These are phyloP conservation scores for Lactifluus piperatus DNA, from an alignment of 768 basidiomycete genomes.

Conservation along the genomic window DNA sequence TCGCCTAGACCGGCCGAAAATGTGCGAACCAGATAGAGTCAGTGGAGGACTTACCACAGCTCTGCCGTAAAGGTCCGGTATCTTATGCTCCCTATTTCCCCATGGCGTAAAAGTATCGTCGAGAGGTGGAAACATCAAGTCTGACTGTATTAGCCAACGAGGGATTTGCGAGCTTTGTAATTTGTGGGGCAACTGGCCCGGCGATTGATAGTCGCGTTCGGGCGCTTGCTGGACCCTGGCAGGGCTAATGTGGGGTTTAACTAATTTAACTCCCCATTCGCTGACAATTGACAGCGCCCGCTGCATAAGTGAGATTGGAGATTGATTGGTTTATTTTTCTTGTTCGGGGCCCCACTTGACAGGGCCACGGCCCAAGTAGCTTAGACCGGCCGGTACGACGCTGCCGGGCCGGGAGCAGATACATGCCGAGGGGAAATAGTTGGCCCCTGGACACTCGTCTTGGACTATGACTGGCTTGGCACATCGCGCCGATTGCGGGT, in stretches of 20 bases:
- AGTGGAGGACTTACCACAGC: background rate
- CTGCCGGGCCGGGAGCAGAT: constrained; percentile 2
- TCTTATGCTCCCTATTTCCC: background rate
- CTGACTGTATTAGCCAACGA: background rate
- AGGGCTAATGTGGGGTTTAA: background rate
- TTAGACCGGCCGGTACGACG: background rate
- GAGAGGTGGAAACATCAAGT: background rate
- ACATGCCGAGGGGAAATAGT: background rate
- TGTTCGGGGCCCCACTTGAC: constrained; percentile 7
- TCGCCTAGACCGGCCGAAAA: background rate
- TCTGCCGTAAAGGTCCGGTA: background rate
- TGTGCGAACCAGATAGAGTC: background rate
- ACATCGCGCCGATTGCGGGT: background rate
- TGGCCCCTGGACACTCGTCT: constrained; percentile 12
- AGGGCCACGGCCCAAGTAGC: background rate
- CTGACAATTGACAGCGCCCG: background rate
- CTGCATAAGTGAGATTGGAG: background rate
- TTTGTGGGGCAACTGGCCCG: background rate
- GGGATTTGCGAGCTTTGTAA: background rate
- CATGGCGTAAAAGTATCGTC: background rate
- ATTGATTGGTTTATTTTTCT: background rate
- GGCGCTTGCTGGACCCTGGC: background rate
- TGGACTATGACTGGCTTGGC: background rate
- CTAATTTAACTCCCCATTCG: background rate
- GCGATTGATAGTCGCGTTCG: background rate